Base-by-base conservation (phyloP, 1,284 basidiomycete species). In the Ustilago crameri region DNA sequence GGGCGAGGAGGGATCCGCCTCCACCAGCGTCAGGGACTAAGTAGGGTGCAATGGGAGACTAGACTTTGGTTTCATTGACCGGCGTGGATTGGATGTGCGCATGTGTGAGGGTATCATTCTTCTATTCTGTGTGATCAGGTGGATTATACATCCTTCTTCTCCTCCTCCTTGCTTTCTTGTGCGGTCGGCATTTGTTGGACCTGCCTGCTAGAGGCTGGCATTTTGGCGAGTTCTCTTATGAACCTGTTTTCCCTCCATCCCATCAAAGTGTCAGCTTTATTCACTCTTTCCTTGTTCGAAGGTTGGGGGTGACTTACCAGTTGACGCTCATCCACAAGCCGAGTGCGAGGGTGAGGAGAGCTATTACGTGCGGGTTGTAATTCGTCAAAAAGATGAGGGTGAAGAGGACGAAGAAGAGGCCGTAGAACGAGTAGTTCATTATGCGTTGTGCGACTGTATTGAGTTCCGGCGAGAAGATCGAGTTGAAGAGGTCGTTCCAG, bases 371-470 rank as follows among this genome's bases (percentile, higher is more conserved):
- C 10, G 72, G 38, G 50, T 84, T 85, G 24, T 78, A 81, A 2
- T 74, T 55, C 0, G 84, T 83, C 14, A 82, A 58, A 34, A 81
- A 51, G 15, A 82, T 47, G 35, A 85, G 74, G 9, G 60, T 74
- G 40, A 63, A 44, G 15, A 85, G 74, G 15, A 80, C 81, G 18
- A 76, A 42, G 26, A 85, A 83, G 18, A 85, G 79, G 7, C 74
- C 83, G 64, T 82, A 81, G 76, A 85, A 85, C 30, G 81, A 80
- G 35, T 68, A 68, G 57, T 82, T 80, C 84, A 85, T 85, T 43
- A 78, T 55, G 3, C 55, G 46, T 38, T 78, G 75, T 49, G 75
- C 74, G 1, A 76, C 51, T 1, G 77, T 68, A 64, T 80, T 82
- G 47, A 76, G 71, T 26, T 75, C 81, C 14, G 78, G 80, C 5